Conservation (phyloP, 441 rosid genomes). For the Erodium trifolium region DNA sequence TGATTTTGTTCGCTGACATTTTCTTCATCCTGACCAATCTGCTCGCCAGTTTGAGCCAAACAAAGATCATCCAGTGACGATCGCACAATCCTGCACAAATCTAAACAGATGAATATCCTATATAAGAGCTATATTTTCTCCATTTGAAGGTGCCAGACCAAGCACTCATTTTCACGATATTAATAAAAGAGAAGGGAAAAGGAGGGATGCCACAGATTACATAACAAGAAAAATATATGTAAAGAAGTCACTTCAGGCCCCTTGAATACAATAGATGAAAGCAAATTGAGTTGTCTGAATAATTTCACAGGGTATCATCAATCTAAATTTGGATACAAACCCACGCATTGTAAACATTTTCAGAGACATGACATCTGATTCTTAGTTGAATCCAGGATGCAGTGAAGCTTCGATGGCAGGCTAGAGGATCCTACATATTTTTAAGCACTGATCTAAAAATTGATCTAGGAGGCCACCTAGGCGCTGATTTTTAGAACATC, state of each 20-base stretch:
- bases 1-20: constrained; percentile 17
- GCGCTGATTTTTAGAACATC: too few species aligned
- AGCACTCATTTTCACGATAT: neutral
- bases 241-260: neutral
- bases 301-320: neutral
- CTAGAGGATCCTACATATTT: neutral
- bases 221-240: neutral
- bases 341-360: neutral
- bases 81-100: constrained; percentile 49
- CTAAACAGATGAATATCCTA: constrained; percentile 15
- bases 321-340: neutral
- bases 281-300: neutral
- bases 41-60: constrained; percentile 24
- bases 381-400: neutral
- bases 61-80: constrained; percentile 51
- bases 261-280: neutral
- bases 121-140: neutral
- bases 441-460: too few species aligned
- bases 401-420: neutral
- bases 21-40: constrained; percentile 20
- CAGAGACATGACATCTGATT: neutral
- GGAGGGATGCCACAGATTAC: neutral
- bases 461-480: too few species aligned
- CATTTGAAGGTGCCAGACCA: neutral
- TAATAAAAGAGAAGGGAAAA: neutral